Evolutionary conservation across 1,139 yeast genomes (phyloP).

Genomic region (Blastobotrys persicus): DNA sequence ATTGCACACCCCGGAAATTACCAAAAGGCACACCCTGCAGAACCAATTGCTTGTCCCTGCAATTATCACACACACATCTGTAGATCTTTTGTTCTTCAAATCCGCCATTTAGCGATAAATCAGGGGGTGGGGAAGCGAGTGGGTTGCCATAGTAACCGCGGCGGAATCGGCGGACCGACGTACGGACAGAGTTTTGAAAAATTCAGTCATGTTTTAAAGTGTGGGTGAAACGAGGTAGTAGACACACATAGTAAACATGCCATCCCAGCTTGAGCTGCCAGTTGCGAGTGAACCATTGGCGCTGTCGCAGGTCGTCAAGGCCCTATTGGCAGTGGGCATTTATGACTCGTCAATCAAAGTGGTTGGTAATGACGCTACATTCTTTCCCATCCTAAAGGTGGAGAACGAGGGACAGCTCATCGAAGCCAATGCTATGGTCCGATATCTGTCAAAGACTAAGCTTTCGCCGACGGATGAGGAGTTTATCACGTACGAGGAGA

Average conservation of each 20-base stretch:
- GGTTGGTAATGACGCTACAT: constrained; percentile 6
- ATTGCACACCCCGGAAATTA: too few species aligned
- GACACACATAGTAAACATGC: constrained; percentile 5
- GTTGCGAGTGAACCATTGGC: constrained; percentile 24
- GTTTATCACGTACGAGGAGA: constrained; percentile 27
- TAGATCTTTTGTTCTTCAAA: too few species aligned
- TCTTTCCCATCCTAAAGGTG: constrained; percentile 14
- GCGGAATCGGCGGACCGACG: neutral
- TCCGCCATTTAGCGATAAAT: too few species aligned
- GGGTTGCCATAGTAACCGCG: constrained; percentile 3
- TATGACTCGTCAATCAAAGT: constrained; percentile 17
- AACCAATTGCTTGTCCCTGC: too few species aligned
- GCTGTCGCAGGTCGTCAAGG: constrained; percentile 26
- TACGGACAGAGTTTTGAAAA: constrained; percentile 4
- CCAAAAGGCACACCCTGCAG: too few species aligned
- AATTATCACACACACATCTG: too few species aligned
- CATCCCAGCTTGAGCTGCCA: constrained; percentile 22
- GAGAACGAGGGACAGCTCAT: constrained; percentile 39
- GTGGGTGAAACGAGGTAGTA: constrained; percentile 1
- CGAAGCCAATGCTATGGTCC: constrained; percentile 81
- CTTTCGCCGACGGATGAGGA: constrained; percentile 22
- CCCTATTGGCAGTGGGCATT: constrained; percentile 24
- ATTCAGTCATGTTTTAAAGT: constrained; percentile 5
- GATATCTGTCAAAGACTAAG: constrained; percentile 35
- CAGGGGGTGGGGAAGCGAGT: neutral